Conservation (phyloP, 2,329 filamentous ascomycete genomes). For the Ramularia endophylla region DNA sequence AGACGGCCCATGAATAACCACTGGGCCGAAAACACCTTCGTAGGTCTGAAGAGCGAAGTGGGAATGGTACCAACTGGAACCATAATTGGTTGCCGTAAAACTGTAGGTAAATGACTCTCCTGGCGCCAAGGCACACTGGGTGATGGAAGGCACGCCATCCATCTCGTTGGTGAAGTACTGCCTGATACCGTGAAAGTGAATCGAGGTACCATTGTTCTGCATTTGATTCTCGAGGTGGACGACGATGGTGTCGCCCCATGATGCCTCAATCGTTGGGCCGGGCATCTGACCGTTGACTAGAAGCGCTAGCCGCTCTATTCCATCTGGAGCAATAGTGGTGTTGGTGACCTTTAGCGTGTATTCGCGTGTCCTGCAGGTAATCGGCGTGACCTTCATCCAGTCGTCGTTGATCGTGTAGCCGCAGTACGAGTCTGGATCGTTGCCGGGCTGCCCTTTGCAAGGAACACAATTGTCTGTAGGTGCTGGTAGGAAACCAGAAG, state of each 20-base stretch:
- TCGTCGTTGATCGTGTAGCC: conserved; percentile 33
- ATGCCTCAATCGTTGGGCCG: conserved; percentile 41
- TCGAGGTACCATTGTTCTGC: conserved; percentile 38
- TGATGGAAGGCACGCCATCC: conserved; percentile 43
- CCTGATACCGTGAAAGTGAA: conserved; percentile 46
- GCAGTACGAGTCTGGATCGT: conserved; percentile 26
- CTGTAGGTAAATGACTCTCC: conserved; percentile 30
- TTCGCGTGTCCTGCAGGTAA: conserved; percentile 35
- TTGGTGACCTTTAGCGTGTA: conserved; percentile 28
- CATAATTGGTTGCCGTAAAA: conserved; percentile 36
- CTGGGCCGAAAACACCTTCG: conserved; percentile 36
- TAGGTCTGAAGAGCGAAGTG: conserved; percentile 38
- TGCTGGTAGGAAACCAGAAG: conserved; percentile 6
- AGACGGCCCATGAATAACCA: conserved; percentile 38
- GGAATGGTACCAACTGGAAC: conserved; percentile 36
- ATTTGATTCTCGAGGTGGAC: conserved; percentile 24
- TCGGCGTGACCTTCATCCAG: conserved; percentile 32
- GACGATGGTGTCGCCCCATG: conserved; percentile 36
- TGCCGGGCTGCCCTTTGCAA: conserved; percentile 29
- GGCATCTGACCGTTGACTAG: conserved; percentile 44
- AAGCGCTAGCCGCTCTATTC: conserved; percentile 25
- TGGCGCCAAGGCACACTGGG: conserved; percentile 37
- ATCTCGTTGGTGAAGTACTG: conserved; percentile 47
- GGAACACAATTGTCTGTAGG: conserved; percentile 17
- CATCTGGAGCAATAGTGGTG: conserved; percentile 41